Conservation (phyloP, 805 yeast species). For the Metschnikowia picachoensis region DNA sequence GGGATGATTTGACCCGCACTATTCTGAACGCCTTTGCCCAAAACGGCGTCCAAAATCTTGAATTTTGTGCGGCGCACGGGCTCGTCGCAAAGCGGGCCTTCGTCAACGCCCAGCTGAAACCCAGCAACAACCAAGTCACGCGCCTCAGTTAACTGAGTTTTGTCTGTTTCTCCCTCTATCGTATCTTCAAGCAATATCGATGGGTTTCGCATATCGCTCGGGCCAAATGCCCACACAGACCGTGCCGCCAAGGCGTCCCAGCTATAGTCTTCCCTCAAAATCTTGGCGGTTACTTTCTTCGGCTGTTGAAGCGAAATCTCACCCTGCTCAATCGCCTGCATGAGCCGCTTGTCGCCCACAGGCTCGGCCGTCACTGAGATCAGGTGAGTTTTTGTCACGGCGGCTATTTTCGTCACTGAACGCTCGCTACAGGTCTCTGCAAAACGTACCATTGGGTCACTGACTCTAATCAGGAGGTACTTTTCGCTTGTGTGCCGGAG, state of each 20-base stretch:
- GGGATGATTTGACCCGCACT: slow-evolving; percentile 76
- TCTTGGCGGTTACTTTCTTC: slow-evolving; percentile 45
- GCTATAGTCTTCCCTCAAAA: slow-evolving; percentile 51
- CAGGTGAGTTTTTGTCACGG: slow-evolving; percentile 43
- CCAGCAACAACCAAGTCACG: slow-evolving; percentile 68
- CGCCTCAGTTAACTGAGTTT: slow-evolving; percentile 38
- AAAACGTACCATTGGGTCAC: slow-evolving; percentile 79
- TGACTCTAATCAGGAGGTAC: slow-evolving; percentile 68
- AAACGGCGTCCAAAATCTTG: slow-evolving; percentile 56
- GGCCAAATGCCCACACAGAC: slow-evolving; percentile 76
- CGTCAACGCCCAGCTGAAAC: slow-evolving; percentile 75
- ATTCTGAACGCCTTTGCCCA: slow-evolving; percentile 47
- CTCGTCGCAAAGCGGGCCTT: slow-evolving; percentile 93
- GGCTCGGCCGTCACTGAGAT: slow-evolving; percentile 80
- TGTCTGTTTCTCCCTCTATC: slow-evolving; percentile 62
- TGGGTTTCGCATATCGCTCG: slow-evolving; percentile 46
- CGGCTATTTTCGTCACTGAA: slow-evolving; percentile 63
- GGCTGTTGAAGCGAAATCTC: slow-evolving; percentile 35
- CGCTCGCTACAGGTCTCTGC: slow-evolving; percentile 69
- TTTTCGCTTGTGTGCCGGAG: slow-evolving; percentile 57
- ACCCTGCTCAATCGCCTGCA: slow-evolving; percentile 53
- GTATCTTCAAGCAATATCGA: slow-evolving; percentile 69
- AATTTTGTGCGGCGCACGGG: slow-evolving; percentile 68
- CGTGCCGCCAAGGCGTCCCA: slow-evolving; percentile 87
- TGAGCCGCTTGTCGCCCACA: slow-evolving; percentile 46